phyloP scores from a whole-genome alignment of 306 rosid species.

The Castanea crenata region DNA sequence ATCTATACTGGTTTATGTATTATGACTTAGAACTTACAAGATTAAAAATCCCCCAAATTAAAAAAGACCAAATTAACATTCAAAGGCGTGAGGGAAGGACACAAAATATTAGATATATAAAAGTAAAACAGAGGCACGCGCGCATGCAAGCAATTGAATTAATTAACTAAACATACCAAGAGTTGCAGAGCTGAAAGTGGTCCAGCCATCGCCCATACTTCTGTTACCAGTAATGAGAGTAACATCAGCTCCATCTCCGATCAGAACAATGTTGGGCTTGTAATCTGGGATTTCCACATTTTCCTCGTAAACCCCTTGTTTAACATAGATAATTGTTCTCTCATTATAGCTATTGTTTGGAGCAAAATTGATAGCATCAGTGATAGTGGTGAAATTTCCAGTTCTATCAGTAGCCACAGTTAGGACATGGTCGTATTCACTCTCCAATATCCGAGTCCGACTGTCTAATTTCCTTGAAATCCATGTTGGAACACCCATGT shows the following conservation, averaged over 20 bases:
- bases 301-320: conserved; percentile 59
- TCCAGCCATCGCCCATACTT: conserved; percentile 58
- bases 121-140: no score
- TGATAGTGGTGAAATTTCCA: conserved; percentile 63
- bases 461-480: conserved; percentile 23
- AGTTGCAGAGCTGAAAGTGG: conserved; percentile 83
- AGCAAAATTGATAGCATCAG: conserved; percentile 58
- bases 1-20: no score
- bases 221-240: conserved; percentile 62
- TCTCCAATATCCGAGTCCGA: conserved; percentile 35
- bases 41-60: no score
- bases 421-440: conserved; percentile 40
- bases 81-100: no score
- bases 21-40: no score
- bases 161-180: conserved; percentile 36
- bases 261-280: conserved; percentile 63
- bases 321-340: conserved; percentile 60
- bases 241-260: conserved; percentile 73
- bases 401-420: conserved; percentile 73
- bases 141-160: neutral
- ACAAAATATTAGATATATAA: no score
- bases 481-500: conserved; percentile 40
- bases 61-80: no score
- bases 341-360: conserved; percentile 56
- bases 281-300: conserved; percentile 68